These are phyloP conservation scores for Ustilago sp. DNA, from an alignment of 1,284 basidiomycete species.

Conservation along the genomic window DNA sequence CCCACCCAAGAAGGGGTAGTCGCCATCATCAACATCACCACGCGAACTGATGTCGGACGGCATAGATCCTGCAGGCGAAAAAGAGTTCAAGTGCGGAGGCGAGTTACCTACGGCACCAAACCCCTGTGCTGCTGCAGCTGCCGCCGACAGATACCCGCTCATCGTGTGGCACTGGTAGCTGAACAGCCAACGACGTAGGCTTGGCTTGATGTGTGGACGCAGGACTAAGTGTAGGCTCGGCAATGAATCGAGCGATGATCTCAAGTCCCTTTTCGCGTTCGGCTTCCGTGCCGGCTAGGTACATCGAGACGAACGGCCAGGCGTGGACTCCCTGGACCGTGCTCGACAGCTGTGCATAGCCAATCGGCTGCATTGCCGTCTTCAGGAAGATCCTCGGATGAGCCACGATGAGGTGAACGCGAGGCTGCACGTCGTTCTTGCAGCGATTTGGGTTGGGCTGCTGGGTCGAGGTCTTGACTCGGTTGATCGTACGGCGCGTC, in stretches of 20 bases:
- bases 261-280: constrained; percentile 66
- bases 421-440: constrained; percentile 44
- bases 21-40: constrained; percentile 35
- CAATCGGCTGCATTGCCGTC: constrained; percentile 23
- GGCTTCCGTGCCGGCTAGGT: constrained; percentile 56
- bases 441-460: constrained; percentile 12
- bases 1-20: constrained; percentile 23
- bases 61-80: constrained; percentile 57
- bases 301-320: constrained; percentile 68
- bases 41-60: constrained; percentile 50
- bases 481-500: constrained; percentile 24
- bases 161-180: constrained; percentile 27
- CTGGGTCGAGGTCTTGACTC: constrained; percentile 34
- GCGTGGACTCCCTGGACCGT: constrained; percentile 65
- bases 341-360: constrained; percentile 60
- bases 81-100: constrained; percentile 48
- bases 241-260: constrained; percentile 60
- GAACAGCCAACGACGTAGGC: constrained; percentile 9
- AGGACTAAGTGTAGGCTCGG: constrained; percentile 24
- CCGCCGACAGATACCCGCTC: constrained; percentile 3
- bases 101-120: constrained; percentile 17
- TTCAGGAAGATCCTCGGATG: constrained; percentile 3
- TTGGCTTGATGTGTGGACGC: constrained; percentile 27
- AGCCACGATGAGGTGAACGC: constrained; percentile 25
- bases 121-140: constrained; percentile 27